A percentile compares a stretch with the other conserved stretches of the same genome.
Evolutionary conservation across 805 yeast genomes (phyloP).

Genomic region (Cephaloascus fragrans): DNA sequence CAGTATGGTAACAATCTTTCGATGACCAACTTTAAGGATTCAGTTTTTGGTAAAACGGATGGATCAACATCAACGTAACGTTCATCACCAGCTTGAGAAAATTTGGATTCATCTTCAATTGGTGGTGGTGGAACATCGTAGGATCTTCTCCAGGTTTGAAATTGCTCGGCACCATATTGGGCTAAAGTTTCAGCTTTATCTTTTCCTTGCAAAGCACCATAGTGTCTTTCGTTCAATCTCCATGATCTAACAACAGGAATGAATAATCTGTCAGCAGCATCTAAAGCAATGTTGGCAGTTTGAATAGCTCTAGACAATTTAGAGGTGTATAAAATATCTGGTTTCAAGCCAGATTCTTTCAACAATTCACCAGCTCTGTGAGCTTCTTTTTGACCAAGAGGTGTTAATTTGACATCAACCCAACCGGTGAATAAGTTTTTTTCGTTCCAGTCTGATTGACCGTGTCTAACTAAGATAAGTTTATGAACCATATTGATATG

Average conservation of each 20-base stretch:
- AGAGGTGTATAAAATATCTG: conserved; percentile 61
- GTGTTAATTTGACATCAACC: conserved; percentile 68
- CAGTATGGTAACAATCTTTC: conserved; percentile 56
- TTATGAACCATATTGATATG: conserved; percentile 9
- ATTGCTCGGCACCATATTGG: conserved; percentile 62
- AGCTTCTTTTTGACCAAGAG: conserved; percentile 62
- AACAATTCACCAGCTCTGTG: conserved; percentile 51
- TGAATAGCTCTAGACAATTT: conserved; percentile 65
- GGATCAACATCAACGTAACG: conserved; percentile 34
- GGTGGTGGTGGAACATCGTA: conserved; percentile 40
- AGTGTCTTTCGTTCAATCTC: conserved; percentile 80
- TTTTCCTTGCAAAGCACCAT: conserved; percentile 74
- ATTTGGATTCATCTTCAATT: conserved; percentile 30
- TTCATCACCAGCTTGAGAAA: conserved; percentile 30
- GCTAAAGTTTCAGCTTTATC: conserved; percentile 58
- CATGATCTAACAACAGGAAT: conserved; percentile 55
- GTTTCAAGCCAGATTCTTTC: conserved; percentile 34
- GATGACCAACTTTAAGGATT: conserved; percentile 65
- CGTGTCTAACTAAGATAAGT: conserved; percentile 65
- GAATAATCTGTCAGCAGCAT: conserved; percentile 41
- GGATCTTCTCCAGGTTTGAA: conserved; percentile 74
- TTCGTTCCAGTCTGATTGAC: conserved; percentile 74
- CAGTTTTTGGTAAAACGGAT: conserved; percentile 56
- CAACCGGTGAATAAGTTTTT: conserved; percentile 76
- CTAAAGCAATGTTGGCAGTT: conserved; percentile 60